Evolutionary conservation across 306 rosid genomes (phyloP), one percentile per base, ranked within the genome.

Genomic region (Hippophae tibetana): DNA sequence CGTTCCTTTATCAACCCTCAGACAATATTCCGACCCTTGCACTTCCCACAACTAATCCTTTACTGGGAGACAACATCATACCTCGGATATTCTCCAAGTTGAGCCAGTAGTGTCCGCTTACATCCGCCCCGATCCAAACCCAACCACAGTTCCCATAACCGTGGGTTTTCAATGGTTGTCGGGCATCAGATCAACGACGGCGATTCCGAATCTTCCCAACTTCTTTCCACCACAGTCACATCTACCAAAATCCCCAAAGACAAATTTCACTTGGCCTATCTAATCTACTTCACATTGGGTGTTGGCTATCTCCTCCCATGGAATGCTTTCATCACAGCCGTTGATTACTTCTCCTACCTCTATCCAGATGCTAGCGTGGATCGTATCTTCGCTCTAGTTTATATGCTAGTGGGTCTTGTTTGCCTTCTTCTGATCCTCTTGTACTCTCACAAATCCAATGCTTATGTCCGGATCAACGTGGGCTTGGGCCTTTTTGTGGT

Each of bases 251-350:
- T 64, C 57, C 94, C 96, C 0, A 31, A 74, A 58, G 98, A 90
- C 72, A 62, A 73, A 5, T 78, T 66, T 65, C 77, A 85, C 27
- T 64, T 90, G 0, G 82, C 87, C 7, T 90, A 90, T 76, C 74
- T 85, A 42, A 75, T 82, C 72, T 78, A 87, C 84, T 90, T 87
- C 78, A 69, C 69, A 3, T 67, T 90, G 0, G 96, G 98, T 5
- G 10, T 78, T 10, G 96, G 98, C 18, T 90, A 74, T 67, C 92
- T 89, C 13, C 89, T 90, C 40, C 98, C 98, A 0, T 90, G 98
- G 98, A 90, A 87, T 72, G 89, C 86, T 11, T 90, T 90, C 84
- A 75, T 87, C 76, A 90, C 96, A 6, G 98, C 92, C 70, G 77
- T 90, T 45, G 96, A 90, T 61, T 87, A 87, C 77, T 87, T 90